Evolutionary conservation across 768 basidiomycete genomes (phyloP), one percentile per base, ranked within the genome.

Genomic region (Termitomyces sp.): DNA sequence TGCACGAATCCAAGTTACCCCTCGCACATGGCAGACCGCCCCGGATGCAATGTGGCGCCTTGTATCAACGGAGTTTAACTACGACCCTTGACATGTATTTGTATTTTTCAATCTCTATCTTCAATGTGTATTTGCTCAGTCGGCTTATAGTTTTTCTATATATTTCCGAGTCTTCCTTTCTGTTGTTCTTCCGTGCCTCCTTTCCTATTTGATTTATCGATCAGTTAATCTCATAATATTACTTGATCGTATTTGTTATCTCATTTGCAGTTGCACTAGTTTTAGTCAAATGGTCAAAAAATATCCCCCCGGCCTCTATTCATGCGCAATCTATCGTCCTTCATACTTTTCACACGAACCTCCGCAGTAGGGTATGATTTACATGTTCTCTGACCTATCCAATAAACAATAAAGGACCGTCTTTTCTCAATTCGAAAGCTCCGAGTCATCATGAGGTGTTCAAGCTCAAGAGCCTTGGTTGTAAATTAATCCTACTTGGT

Each of bases 1-100:
- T 69, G 70, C 24, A 78, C 76, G 36, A 72, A 76, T n/a, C 69
- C 75, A 46, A 83, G 79, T 64, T 82, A 72, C 26, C 55, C 69
- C 31, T 69, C 75, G 24, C 74, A 77, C 47, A 78, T 79, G 76
- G 68, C 72, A 20, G 76, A 77, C 59, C 70, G 73, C 55, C 66
- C 74, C n/a, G 20, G 69, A 64, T 56, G 52, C 64, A 46, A 62
- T 69, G 55, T 77, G 71, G 78, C 68, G 72, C 43, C 74, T 71
- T 63, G 71, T 68, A 60, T 78, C 71, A 77, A 26, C 55, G 53
- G 47, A 29, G 44, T 60, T 57, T 57, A 36, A 36, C 54, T 50
- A 39, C 34, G 51, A 58, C 42, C 41, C 39, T 18, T 42, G 41
- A 59, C 47, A 59, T 24, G 46, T 49, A 32, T 46, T 58, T 58